A percentile compares a stretch with the other conserved stretches of the same genome.
phyloP scores from a whole-genome alignment of 352 stramenopile species.

The Globisporangium irregulare region DNA sequence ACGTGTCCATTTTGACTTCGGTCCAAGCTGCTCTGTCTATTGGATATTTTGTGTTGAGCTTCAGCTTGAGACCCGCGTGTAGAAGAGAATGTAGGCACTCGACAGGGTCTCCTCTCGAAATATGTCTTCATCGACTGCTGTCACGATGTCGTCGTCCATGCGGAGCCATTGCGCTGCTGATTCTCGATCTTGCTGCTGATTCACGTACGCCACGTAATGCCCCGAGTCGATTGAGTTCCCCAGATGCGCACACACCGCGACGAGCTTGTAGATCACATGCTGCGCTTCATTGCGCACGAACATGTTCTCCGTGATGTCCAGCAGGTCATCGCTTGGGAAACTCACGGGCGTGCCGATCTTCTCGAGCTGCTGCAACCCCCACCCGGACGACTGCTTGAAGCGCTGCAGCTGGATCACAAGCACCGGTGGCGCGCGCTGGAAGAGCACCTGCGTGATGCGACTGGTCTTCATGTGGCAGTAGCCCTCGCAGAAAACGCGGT shows the following conservation, averaged over 20 bases:
- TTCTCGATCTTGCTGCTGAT: slow-evolving; percentile 6
- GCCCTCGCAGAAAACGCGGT: slow-evolving; percentile 68
- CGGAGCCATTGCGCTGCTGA: slow-evolving; percentile 42
- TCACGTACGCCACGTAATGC: slow-evolving; percentile 76
- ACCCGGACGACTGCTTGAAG: slow-evolving; percentile 46
- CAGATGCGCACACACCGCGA: slow-evolving; percentile 73
- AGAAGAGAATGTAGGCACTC: slow-evolving; percentile 79
- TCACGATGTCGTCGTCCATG: slow-evolving; percentile 70
- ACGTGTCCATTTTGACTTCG: neutral
- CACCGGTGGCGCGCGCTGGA: slow-evolving; percentile 51
- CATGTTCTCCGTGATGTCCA: slow-evolving; percentile 66
- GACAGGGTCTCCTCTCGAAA: slow-evolving; percentile 50
- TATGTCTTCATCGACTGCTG: slow-evolving; percentile 36
- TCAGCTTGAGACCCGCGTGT: slow-evolving; percentile 28
- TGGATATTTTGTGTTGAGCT: neutral
- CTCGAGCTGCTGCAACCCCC: slow-evolving; percentile 26
- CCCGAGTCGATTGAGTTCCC: slow-evolving; percentile 56
- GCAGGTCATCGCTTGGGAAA: slow-evolving; percentile 42
- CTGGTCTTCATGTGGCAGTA: slow-evolving; percentile 68
- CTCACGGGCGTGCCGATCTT: slow-evolving; percentile 56
- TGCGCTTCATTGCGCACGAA: slow-evolving; percentile 53
- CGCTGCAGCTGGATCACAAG: slow-evolving; percentile 71
- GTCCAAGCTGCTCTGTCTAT: slow-evolving; percentile 1
- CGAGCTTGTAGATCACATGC: slow-evolving; percentile 47
- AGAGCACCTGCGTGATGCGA: slow-evolving; percentile 63